phyloP scores from a whole-genome alignment of 225 moss, liverwort and hornwort genomes.

The Straminergon stramineum region DNA sequence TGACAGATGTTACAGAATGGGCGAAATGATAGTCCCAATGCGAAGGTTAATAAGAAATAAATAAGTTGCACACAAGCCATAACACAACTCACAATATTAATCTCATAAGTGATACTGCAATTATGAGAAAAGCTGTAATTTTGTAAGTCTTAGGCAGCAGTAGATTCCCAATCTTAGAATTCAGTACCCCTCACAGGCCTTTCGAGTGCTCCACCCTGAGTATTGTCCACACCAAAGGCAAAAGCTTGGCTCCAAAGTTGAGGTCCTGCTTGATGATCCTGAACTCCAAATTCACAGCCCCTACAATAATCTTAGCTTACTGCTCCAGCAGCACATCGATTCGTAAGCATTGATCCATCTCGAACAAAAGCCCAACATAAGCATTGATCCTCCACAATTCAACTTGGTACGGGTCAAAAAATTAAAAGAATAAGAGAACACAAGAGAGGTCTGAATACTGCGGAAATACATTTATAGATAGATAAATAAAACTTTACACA shows the following conservation, averaged over 20 bases:
- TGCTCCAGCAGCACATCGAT: not conserved
- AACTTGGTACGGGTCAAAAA: not conserved
- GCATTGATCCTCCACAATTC: not conserved
- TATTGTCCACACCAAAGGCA: constrained; percentile 42
- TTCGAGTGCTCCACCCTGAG: constrained; percentile 16
- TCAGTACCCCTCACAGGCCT: constrained; percentile 45
- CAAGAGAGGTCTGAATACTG: not conserved
- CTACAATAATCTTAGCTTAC: constrained; percentile 50
- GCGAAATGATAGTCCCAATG: not conserved
- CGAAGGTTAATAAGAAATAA: not conserved
- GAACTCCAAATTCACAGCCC: constrained; percentile 27
- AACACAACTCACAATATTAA: not conserved
- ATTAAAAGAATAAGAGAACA: not conserved
- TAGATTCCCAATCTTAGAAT: not conserved
- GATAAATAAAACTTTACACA: not conserved
- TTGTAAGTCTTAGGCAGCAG: not conserved
- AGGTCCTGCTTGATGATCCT: constrained; percentile 33
- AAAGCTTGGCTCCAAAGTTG: constrained; percentile 66
- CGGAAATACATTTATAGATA: not conserved
- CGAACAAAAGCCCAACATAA: not conserved
- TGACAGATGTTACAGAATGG: not conserved
- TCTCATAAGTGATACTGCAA: not conserved
- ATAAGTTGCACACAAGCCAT: not conserved
- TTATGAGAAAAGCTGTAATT: not conserved
- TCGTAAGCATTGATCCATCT: not conserved